Base-by-base conservation (phyloP, 108 stramenopile genomes). In the Nitzschia inconspicua region DNA sequence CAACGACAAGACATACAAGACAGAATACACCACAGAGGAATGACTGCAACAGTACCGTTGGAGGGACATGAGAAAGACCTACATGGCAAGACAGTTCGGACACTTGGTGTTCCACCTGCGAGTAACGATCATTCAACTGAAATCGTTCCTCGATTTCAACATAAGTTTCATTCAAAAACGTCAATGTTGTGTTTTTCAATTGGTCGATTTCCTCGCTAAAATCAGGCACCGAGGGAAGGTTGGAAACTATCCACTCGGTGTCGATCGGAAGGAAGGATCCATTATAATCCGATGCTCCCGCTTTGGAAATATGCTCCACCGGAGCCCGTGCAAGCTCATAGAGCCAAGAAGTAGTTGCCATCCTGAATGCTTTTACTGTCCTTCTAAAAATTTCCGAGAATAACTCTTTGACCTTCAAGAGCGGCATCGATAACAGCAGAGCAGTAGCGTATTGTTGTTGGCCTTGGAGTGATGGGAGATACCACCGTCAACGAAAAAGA, bases 301-400 rank as follows among this genome's bases (percentile, higher is more conserved):
- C n/a, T n/a, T n/a, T n/a, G n/a, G n/a, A n/a, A n/a, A n/a, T n/a
- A n/a, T n/a, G n/a, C 32, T 54, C 24, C 41, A 47, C 42, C 7
- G 65, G 65, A 26, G 13, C 50, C 18, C 47, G 34, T 0, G 65
- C 65, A 13, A 66, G 35, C 46, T 66, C 47, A 46, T 66, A 66
- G 32, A 66, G 23, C 46, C 63, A 37, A 18, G 19, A 30, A 47
- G 11, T 34, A 27, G 27, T 23, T 10, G 49, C 48, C 61, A 63
- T 63, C 22, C 37, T 49, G 60, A 6, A 19, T 28, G n/a, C n/a
- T n/a, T n/a, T n/a, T n/a, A n/a, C n/a, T n/a, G n/a, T n/a, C n/a
- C n/a, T n/a, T n/a, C n/a, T n/a, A n/a, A n/a, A n/a, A n/a, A n/a
- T n/a, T n/a, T n/a, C n/a, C n/a, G n/a, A n/a, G n/a, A n/a, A n/a